A percentile compares a stretch with the other conserved stretches of the same genome.
These are phyloP conservation scores for Geranium brycei DNA, from an alignment of 345 rosid genomes.

Conservation along the genomic window DNA sequence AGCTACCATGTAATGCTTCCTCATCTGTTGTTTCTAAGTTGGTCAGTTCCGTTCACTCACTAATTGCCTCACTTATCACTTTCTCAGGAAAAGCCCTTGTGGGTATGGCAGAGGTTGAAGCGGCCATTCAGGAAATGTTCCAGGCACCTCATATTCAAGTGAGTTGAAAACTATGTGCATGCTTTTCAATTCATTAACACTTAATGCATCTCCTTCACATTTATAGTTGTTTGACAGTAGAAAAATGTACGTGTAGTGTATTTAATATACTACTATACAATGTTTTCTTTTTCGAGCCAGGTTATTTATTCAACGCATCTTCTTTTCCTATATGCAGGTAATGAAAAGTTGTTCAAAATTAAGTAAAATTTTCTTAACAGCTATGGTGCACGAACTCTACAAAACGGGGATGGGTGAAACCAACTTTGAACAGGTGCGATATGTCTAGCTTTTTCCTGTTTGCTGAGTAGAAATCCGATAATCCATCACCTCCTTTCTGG, in stretches of 20 bases:
- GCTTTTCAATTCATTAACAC: neutral
- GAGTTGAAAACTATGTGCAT: conserved; percentile 17
- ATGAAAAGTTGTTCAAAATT: conserved; percentile 61
- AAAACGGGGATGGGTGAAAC: conserved; percentile 92
- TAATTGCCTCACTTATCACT: conserved; percentile 7
- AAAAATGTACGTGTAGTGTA: no score
- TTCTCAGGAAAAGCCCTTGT: conserved; percentile 47
- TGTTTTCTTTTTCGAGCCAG: neutral
- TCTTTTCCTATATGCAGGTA: conserved; percentile 28
- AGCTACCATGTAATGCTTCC: no score
- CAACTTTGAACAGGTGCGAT: conserved; percentile 62
- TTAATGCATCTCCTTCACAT: neutral
- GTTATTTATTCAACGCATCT: neutral
- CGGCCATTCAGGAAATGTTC: conserved; percentile 92
- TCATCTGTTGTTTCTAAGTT: no score
- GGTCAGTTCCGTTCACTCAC: neutral
- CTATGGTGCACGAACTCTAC: conserved; percentile 89
- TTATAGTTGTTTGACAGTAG: no score
- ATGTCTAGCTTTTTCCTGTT: no score
- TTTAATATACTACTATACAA: no score
- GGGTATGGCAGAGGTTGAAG: conserved; percentile 70
- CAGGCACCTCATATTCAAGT: conserved; percentile 97
- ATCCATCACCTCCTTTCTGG: neutral
- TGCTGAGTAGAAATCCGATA: no score
- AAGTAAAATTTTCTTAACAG: conserved; percentile 75